Base-by-base conservation (phyloP, 257 asterid genomes). In the Thymus quinquecostatus region DNA sequence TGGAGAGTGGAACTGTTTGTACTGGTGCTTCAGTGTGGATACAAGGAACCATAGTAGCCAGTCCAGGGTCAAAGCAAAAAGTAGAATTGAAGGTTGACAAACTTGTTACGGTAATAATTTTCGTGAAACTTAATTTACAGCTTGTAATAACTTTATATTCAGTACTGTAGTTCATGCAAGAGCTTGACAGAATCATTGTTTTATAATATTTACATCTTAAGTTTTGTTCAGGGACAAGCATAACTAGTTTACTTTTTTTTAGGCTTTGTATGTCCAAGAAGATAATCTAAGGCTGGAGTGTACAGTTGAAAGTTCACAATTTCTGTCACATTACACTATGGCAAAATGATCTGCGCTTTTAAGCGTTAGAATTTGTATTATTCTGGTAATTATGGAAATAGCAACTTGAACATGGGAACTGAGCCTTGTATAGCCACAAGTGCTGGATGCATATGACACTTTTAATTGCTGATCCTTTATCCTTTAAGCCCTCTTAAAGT, bases 31-130 rank as follows among this genome's bases (percentile, higher is more conserved):
- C 99, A 71, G 81, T 89, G 63, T 87, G 86, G 86, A 74, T 92
- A 50, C 92, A 86, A 79, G 99, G 99, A 63, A 81, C 81, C 54
- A 48, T 92, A 21, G 96, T 89, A 57, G 75, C 86, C 75, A 95
- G 99, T 80, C 99, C 90, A 83, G 99, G 99, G 60, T 78, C 97
- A 68, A 95, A 95, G 86, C 97, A 95, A 72, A 95, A 89, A 76
- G 79, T 92, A 50, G 99, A 95, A 76, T 58, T 95, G 86, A 88
- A 87, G 84, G 96, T 92, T 73, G 94, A 84, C 65, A 95, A 92
- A 75, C 95, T 95, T 82, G 79, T 80, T 66, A 43, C 81, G 98
- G 99, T 95, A 90, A 38, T 12, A 70, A 59, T 68, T 64, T 40
- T 64, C 66, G 68, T 74, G 65, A 45, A 38, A 12, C 68, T 55